A percentile compares a stretch with the other conserved stretches of the same genome.
These are phyloP conservation scores for Leucosporidium scottii DNA, from an alignment of 768 basidiomycete genomes.

Conservation along the genomic window DNA sequence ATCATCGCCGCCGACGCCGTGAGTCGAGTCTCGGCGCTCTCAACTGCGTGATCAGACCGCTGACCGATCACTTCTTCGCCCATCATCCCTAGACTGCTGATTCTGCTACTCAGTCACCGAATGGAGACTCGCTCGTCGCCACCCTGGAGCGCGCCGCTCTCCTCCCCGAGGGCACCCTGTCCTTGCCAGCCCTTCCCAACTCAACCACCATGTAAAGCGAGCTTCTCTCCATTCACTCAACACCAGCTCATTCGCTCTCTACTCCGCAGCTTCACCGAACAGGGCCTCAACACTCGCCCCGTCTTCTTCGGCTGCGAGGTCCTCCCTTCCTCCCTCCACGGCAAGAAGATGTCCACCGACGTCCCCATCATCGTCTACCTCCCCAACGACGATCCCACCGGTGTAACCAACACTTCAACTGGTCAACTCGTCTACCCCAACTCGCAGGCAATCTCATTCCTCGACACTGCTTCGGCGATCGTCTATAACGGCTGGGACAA, in stretches of 20 bases:
- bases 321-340: conserved; percentile 34
- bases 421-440: conserved; percentile 57
- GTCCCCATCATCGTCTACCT: conserved; percentile 50
- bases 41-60: too few relatives aligned
- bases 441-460: conserved; percentile 52
- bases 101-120: neutral
- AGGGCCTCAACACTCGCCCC: conserved; percentile 58
- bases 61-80: too few relatives aligned
- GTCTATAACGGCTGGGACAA: conserved; percentile 51
- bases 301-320: conserved; percentile 74
- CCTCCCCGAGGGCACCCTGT: neutral
- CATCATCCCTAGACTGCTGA: conserved; percentile 22
- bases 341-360: neutral
- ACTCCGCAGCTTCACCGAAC: conserved; percentile 49
- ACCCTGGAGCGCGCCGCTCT: conserved; percentile 47
- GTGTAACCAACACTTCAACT: conserved; percentile 55
- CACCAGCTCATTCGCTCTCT: conserved; percentile 25
- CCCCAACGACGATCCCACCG: conserved; percentile 57
- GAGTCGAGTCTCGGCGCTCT: conserved; percentile 34
- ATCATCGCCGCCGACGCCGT: conserved; percentile 63
- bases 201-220: neutral
- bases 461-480: conserved; percentile 56
- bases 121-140: conserved; percentile 42
- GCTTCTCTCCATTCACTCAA: too few relatives aligned
- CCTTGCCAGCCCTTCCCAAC: conserved; percentile 19